Evolutionary conservation across 305 asterid genomes (phyloP).

Genomic region (Fraxinus dipetala): DNA sequence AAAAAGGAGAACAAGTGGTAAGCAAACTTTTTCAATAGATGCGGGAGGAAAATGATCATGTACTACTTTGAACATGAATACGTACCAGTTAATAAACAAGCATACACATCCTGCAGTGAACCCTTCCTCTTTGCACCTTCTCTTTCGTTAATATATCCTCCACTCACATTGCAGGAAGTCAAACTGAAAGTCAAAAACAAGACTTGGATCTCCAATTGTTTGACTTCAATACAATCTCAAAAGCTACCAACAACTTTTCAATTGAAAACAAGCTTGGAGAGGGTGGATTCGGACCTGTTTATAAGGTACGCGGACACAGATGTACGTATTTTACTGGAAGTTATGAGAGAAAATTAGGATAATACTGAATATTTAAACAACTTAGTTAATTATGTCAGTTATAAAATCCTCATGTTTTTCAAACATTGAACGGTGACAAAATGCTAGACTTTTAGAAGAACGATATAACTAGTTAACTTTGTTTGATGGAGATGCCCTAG

Average conservation of each 20-base stretch:
- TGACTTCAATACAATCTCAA: slow-evolving; percentile 20
- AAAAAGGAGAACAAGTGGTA: neutral
- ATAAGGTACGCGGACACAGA: slow-evolving; percentile 26
- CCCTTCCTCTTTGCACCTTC: neutral
- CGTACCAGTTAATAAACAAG: neutral
- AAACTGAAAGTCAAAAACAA: neutral
- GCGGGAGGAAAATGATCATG: slow-evolving; percentile 9
- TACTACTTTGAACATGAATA: neutral
- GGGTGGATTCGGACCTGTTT: slow-evolving; percentile 52
- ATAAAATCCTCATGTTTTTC: neutral
- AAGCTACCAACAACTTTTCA: slow-evolving; percentile 38
- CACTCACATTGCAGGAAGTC: slow-evolving; percentile 6
- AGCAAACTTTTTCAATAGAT: neutral
- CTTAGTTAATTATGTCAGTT: neutral
- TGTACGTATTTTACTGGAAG: neutral
- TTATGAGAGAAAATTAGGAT: neutral
- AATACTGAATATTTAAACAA: neutral
- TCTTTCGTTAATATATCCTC: neutral
- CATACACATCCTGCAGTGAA: neutral
- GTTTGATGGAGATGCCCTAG: neutral
- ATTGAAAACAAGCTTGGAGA: slow-evolving; percentile 34
- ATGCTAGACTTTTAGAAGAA: neutral
- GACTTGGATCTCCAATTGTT: slow-evolving; percentile 32
- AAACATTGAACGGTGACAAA: neutral
- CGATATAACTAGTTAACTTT: neutral